These are phyloP conservation scores for Dipteronia sinensis DNA, from an alignment of 345 rosid genomes.

Conservation along the genomic window DNA sequence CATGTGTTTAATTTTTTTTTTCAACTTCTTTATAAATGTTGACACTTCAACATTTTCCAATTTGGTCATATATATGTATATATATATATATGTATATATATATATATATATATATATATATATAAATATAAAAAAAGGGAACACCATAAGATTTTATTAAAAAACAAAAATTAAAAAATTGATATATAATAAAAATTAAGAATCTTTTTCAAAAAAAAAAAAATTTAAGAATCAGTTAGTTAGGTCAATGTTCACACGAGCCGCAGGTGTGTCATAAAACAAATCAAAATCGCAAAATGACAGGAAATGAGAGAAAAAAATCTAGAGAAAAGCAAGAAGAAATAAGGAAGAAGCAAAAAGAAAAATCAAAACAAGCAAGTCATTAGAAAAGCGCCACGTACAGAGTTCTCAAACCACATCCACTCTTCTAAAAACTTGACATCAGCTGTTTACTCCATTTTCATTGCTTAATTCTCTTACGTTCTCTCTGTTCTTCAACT, in stretches of 20 bases:
- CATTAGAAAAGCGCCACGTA: slow-evolving; percentile 56
- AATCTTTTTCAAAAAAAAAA: too few relatives aligned
- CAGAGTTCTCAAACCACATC: slow-evolving; percentile 56
- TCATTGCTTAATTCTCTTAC: not conserved
- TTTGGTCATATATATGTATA: too few relatives aligned
- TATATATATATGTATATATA: too few relatives aligned
- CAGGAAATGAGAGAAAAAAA: not conserved
- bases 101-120: too few relatives aligned
- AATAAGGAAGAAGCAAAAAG: not conserved
- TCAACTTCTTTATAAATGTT: too few relatives aligned
- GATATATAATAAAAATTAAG: too few relatives aligned
- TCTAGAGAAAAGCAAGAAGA: not conserved
- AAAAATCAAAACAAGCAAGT: not conserved
- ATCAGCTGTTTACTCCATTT: not conserved
- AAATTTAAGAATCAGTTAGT: not conserved
- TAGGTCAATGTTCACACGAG: not conserved
- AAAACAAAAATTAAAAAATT: too few relatives aligned
- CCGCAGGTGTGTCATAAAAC: not conserved
- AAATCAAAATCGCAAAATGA: not conserved
- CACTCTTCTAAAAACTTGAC: slow-evolving; percentile 26
- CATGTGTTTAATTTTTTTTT: too few relatives aligned
- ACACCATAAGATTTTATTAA: too few relatives aligned
- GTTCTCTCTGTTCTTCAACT: not conserved
- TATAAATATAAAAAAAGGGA: too few relatives aligned
- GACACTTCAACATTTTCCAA: too few relatives aligned